Percentiles rank a stretch among this genome's conserved stretches.
phyloP scores from a whole-genome alignment of 2,329 filamentous ascomycete genomes.

The Paecilomyces variotii region DNA sequence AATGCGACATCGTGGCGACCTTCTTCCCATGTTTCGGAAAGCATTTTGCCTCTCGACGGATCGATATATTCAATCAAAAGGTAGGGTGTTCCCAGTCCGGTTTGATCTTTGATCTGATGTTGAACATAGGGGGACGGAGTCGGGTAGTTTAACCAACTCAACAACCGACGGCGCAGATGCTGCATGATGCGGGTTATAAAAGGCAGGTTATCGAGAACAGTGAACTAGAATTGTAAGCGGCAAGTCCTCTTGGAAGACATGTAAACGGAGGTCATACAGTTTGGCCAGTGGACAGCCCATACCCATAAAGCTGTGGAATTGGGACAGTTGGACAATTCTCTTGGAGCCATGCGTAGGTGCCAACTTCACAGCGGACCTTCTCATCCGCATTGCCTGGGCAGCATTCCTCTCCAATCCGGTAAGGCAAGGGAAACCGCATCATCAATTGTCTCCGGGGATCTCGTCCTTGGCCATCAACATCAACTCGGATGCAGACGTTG shows the following conservation, averaged over 20 bases:
- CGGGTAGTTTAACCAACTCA: background rate
- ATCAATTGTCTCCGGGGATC: conserved; percentile 13
- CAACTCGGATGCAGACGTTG: conserved; percentile 7
- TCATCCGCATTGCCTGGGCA: conserved; percentile 36
- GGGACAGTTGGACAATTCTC: conserved; percentile 31
- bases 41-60: conserved; percentile 10
- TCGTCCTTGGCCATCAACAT: background rate
- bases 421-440: conserved; percentile 19
- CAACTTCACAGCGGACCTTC: conserved; percentile 35
- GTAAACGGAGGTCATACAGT: conserved; percentile 9
- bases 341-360: conserved; percentile 32
- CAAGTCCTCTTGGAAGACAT: background rate
- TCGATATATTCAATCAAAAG: conserved; percentile 16
- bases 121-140: background rate
- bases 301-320: conserved; percentile 26
- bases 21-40: conserved; percentile 15
- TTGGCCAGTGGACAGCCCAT: conserved; percentile 23
- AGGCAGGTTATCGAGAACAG: background rate
- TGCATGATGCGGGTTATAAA: background rate
- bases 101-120: background rate
- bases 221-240: background rate
- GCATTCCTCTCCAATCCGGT: conserved; percentile 26
- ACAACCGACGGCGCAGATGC: background rate
- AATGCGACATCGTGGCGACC: conserved; percentile 6
- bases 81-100: conserved; percentile 5